Evolutionary conservation across 768 basidiomycete species (phyloP), one percentile per base, ranked within the genome.

Genomic region (Phylloporus arenicola): DNA sequence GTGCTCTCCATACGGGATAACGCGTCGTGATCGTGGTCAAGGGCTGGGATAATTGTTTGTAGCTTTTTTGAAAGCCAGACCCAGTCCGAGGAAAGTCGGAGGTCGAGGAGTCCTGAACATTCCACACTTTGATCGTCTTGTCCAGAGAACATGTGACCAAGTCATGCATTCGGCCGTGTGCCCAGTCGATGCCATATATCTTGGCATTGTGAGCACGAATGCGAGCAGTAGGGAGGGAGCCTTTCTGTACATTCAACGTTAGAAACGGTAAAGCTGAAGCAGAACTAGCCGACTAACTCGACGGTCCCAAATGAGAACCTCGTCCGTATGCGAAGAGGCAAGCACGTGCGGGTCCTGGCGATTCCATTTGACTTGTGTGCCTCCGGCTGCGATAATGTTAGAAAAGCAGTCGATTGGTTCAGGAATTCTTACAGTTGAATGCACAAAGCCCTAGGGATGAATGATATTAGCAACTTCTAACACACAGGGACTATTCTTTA

Each of bases 181-280:
- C 85, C 94, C 95, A 99, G 68, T 98, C 95, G 47, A 99, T 92
- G 2, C 96, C 96, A 55, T 99, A 97, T 40, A 97, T 96, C 68
- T 93, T 92, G 30, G 90, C 82, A n/a, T 72, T 74, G 61, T 98
- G 94, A 0, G 91, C 94, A 25, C 75, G 73, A 50, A 97, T 85
- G 6, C 76, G 76, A 11, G 81, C 75, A 6, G 89, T 70, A 2
- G 91, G 90, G 8, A 93, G 75, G 6, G 88, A 92, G 8, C 91
- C 92, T 84, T 93, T 95, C 86, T 93, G 56, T 19, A 34, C 3
- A 8, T 27, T 22, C 14, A 40, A 14, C 3, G 24, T 69, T 9
- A 57, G 42, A 25, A 13, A 50, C 9, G 2, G n/a, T 25, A 39
- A 27, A n/a, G 47, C 19, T 33, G 5, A 13, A 45, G n/a, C 13